phyloP scores from a whole-genome alignment of 495 filamentous ascomycete species.

The Penicillium mononematosum region DNA sequence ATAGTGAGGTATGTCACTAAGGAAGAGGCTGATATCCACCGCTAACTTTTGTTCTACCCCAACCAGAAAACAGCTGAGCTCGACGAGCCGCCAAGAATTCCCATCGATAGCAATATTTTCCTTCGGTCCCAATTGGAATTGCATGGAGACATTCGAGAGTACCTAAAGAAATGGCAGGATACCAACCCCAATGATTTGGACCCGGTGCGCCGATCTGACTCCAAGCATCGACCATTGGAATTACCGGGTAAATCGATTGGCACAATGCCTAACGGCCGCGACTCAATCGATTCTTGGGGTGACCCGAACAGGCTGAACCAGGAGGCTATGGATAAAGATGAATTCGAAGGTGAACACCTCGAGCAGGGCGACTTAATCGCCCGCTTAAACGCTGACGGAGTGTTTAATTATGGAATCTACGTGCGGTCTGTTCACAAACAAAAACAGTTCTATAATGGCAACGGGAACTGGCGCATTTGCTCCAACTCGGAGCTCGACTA shows the following conservation, averaged over 20 bases:
- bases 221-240: conserved; percentile 12
- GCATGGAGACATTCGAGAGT: conserved; percentile 47
- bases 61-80: conserved; percentile 16
- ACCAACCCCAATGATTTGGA: conserved; percentile 34
- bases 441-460: conserved; percentile 69
- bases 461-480: conserved; percentile 71
- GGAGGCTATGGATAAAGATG: conserved; percentile 34
- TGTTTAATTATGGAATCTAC: conserved; percentile 64
- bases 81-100: neutral
- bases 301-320: conserved; percentile 25
- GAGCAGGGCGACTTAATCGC: conserved; percentile 74
- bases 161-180: conserved; percentile 54
- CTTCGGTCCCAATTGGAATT: conserved; percentile 37
- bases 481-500: conserved; percentile 50
- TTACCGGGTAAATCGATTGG: conserved; percentile 22
- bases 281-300: conserved; percentile 32
- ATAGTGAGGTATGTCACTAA: conserved; percentile 13
- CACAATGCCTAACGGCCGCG: conserved; percentile 45
- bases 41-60: conserved; percentile 3
- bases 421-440: conserved; percentile 60
- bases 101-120: conserved; percentile 28
- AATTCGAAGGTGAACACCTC: conserved; percentile 49
- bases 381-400: conserved; percentile 40
- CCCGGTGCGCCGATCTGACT: conserved; percentile 32
- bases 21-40: neutral